These are phyloP conservation scores for Melocanna baccifera DNA, from an alignment of 176 grass and related monocot genomes.

Conservation along the genomic window DNA sequence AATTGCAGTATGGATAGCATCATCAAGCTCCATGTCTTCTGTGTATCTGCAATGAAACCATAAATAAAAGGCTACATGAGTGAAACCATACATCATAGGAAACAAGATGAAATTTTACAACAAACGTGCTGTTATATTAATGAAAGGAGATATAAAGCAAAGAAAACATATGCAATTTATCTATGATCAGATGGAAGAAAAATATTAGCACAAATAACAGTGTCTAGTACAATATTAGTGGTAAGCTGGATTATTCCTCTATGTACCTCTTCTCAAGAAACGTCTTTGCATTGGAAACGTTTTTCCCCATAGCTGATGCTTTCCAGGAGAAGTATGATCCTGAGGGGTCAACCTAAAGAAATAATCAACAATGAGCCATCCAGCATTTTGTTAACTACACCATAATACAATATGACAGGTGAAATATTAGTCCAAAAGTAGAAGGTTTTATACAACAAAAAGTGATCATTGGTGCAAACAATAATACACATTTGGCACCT, in stretches of 20 bases:
- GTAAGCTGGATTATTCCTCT: background rate
- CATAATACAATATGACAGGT: background rate
- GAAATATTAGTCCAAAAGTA: slow-evolving; percentile 15
- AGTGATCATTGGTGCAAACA: background rate
- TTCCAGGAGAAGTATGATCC: slow-evolving; percentile 99
- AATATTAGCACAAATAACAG: background rate
- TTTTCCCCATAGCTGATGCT: slow-evolving; percentile 99
- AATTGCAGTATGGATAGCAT: slow-evolving; percentile 97
- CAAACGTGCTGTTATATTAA: background rate
- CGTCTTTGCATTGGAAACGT: slow-evolving; percentile 93
- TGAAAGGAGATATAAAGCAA: background rate
- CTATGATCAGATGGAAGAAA: background rate
- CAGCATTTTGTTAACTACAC: background rate
- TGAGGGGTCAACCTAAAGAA: slow-evolving; percentile 83
- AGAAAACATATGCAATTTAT: slow-evolving; percentile 12
- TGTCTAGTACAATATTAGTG: background rate
- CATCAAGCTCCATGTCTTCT: slow-evolving; percentile 98
- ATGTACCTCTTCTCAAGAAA: slow-evolving; percentile 95
- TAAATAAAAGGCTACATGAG: slow-evolving; percentile 2
- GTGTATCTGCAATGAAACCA: slow-evolving; percentile 60
- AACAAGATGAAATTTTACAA: background rate
- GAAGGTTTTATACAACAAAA: slow-evolving; percentile 7
- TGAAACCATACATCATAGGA: background rate
- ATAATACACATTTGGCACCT: background rate
- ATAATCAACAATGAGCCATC: background rate